Conservation (phyloP, 2,329 filamentous ascomycete genomes). For the Didymella keratinophila region DNA sequence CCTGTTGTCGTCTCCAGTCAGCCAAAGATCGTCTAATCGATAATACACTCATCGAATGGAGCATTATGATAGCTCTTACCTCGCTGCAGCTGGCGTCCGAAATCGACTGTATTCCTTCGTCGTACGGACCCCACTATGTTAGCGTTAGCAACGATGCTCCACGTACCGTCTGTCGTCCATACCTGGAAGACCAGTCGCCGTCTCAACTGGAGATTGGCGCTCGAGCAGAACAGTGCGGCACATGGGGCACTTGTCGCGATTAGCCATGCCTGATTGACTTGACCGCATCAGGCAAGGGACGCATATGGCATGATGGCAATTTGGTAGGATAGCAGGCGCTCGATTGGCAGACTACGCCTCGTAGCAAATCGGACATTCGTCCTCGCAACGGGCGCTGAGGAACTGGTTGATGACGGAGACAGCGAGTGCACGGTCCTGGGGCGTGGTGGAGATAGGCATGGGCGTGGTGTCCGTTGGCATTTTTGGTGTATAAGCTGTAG, state of each 20-base stretch:
- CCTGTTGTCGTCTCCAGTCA: neutral
- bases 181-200: neutral
- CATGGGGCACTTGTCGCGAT: constrained; percentile 3
- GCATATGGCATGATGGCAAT: constrained; percentile 9
- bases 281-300: constrained; percentile 3
- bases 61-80: neutral
- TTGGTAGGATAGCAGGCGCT: constrained; percentile 3
- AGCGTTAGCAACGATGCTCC: neutral
- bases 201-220: neutral
- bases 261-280: neutral
- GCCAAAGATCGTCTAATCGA: too few relatives aligned
- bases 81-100: neutral
- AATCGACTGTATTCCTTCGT: neutral
- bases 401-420: neutral
- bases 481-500: neutral
- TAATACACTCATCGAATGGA: neutral
- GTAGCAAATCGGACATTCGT: constrained; percentile 9
- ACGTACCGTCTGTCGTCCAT: too few relatives aligned
- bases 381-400: neutral
- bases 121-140: neutral
- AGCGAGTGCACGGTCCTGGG: neutral
- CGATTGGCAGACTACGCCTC: constrained; percentile 3
- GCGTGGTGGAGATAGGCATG: neutral
- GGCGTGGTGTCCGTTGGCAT: neutral
- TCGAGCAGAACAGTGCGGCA: constrained; percentile 1